These are phyloP conservation scores for Hyphopichia fennica DNA, from an alignment of 1,139 yeast species.

Conservation along the genomic window DNA sequence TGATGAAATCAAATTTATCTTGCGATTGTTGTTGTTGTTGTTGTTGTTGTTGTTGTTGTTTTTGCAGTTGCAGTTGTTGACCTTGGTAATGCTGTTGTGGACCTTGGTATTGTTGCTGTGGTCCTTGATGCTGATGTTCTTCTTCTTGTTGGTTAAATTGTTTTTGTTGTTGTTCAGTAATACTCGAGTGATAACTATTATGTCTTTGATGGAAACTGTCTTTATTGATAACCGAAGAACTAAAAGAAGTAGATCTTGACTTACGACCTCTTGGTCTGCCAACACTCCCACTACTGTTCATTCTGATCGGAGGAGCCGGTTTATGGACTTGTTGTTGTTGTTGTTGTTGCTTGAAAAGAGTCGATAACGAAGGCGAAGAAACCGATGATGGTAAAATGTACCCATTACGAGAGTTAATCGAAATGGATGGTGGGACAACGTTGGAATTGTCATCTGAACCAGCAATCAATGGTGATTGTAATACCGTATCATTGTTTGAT, in stretches of 20 bases:
- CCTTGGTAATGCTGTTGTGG: constrained; percentile 11
- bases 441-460: not conserved
- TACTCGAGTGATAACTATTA: not conserved
- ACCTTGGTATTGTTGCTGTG: constrained; percentile 8
- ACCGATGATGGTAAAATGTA: constrained; percentile 12
- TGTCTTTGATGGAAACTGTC: not conserved
- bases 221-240: not conserved
- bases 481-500: not conserved
- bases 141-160: constrained; percentile 5
- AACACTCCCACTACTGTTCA: not conserved
- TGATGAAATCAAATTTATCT: constrained; percentile 26
- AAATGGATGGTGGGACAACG: not conserved
- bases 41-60: constrained; percentile 11
- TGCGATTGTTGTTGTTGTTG: constrained; percentile 10
- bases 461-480: constrained; percentile 1
- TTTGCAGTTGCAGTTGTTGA: constrained; percentile 13
- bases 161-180: not conserved
- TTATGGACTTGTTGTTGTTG: not conserved
- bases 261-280: constrained; percentile 1
- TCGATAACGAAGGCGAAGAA: constrained; percentile 14
- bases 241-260: not conserved
- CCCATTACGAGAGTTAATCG: not conserved
- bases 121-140: constrained; percentile 12
- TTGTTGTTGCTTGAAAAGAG: constrained; percentile 14
- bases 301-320: not conserved